Percentiles rank a stretch among this genome's conserved stretches.
phyloP scores from a whole-genome alignment of 495 filamentous ascomycete genomes.

The Penicillium longicatenatum region DNA sequence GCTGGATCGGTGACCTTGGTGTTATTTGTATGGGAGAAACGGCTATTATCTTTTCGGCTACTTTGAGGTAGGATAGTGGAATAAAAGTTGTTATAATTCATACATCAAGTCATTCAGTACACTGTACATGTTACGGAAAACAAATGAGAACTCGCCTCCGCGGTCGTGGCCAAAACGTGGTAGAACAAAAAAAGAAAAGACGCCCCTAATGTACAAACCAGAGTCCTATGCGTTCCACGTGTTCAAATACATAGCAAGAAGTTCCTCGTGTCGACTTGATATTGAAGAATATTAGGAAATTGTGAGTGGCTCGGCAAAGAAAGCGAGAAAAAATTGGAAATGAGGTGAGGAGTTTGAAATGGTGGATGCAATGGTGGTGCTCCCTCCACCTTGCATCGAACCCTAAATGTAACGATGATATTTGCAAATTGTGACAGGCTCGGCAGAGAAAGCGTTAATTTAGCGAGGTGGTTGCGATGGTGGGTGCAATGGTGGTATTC shows the following conservation, averaged over 20 bases:
- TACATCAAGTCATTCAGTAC: slow-evolving; percentile 30
- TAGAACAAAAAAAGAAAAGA: neutral
- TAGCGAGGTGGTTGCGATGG: slow-evolving; percentile 40
- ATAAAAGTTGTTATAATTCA: neutral
- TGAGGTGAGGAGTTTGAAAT: neutral
- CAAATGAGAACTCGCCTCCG: slow-evolving; percentile 6
- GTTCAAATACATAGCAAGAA: neutral
- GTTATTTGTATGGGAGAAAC: neutral
- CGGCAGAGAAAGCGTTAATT: neutral
- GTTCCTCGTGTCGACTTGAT: neutral
- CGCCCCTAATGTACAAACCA: neutral
- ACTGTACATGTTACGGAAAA: slow-evolving; percentile 24
- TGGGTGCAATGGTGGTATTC: slow-evolving; percentile 29
- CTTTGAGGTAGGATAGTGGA: too few species aligned
- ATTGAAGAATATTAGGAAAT: neutral
- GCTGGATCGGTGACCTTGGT: slow-evolving; percentile 21
- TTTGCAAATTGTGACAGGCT: neutral
- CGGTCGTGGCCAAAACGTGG: slow-evolving; percentile 9
- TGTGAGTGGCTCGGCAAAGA: neutral
- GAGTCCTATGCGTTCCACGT: neutral
- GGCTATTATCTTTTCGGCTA: too few species aligned
- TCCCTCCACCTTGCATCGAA: neutral
- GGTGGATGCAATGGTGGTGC: neutral
- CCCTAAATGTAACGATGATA: too few species aligned
- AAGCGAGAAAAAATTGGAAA: neutral